Conservation (phyloP, 192 early-diverging fungal species). For the Dissophora ornata region DNA sequence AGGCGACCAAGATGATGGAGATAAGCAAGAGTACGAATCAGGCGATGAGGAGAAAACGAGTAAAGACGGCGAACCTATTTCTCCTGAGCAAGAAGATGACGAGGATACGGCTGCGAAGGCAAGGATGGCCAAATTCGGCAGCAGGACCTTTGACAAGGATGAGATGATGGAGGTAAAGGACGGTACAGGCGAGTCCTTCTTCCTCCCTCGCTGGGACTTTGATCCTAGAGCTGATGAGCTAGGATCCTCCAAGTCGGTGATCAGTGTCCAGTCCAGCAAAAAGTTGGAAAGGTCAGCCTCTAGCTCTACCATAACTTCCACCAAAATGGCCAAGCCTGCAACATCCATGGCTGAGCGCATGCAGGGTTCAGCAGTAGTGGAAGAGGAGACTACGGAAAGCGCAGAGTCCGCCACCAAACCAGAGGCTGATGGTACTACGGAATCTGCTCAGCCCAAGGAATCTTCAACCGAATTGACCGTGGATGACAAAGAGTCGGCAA, state of each 20-base stretch:
- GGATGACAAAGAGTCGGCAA: background rate
- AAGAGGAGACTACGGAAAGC: conserved; percentile 16
- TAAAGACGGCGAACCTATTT: background rate
- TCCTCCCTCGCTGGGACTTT: conserved; percentile 50
- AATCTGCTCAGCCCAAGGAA: background rate
- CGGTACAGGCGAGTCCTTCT: conserved; percentile 49
- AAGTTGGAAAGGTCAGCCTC: conserved; percentile 43
- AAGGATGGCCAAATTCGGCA: conserved; percentile 38
- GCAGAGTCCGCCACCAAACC: background rate
- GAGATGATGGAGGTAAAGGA: conserved; percentile 55
- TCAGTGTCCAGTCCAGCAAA: conserved; percentile 42
- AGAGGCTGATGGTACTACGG: background rate
- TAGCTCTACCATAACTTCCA: conserved; percentile 17
- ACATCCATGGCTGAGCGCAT: conserved; percentile 37
- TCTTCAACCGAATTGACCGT: background rate
- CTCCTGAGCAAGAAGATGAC: conserved; percentile 1
- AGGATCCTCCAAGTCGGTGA: conserved; percentile 43
- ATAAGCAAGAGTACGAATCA: conserved; percentile 40
- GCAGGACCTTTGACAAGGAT: conserved; percentile 53
- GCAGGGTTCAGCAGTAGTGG: conserved; percentile 9
- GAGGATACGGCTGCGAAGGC: conserved; percentile 29
- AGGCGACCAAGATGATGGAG: conserved; percentile 14
- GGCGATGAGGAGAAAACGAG: conserved; percentile 16
- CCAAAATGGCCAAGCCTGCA: conserved; percentile 8
- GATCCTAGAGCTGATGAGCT: conserved; percentile 49